Base-by-base conservation (phyloP, 2,329 filamentous ascomycete species). In the Fonsecaea nubica region DNA sequence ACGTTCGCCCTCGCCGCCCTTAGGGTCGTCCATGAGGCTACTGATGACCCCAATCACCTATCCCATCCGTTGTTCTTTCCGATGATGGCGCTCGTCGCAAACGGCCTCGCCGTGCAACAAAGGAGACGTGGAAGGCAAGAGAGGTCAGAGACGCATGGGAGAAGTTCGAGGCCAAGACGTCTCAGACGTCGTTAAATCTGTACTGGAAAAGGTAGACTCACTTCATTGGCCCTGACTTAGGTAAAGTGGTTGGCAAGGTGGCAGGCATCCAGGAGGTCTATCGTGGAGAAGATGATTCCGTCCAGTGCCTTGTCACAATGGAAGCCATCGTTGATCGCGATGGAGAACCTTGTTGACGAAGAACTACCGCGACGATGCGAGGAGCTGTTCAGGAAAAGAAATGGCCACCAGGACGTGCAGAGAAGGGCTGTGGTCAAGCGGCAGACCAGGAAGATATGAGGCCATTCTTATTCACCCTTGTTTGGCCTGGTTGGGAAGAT, bases 41-140 rank as follows among this genome's bases (percentile, higher is more conserved):
- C n/a, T n/a, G n/a, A n/a, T n/a, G n/a, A n/a, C n/a, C n/a, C n/a
- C n/a, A n/a, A n/a, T n/a, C n/a, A n/a, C n/a, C n/a, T n/a, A n/a
- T n/a, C n/a, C n/a, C n/a, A n/a, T n/a, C n/a, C n/a, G n/a, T 64
- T 21, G 55, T 54, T 59, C 62, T 25, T 40, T 25, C 35, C 50
- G 59, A 42, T 42, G 42, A 52, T 21, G 42, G 50, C 50, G 33
- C 33, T 55, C 62, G 18, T 59, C 55, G 33, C n/a, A 64, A 64
- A 55, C 62, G 62, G 33, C 21, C 62, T 60, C 38, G 62, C 62
- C 62, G 54, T n/a, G n/a, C n/a, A n/a, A n/a, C n/a, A n/a, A n/a
- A n/a, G n/a, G n/a, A n/a, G n/a, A n/a, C n/a, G n/a, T n/a, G n/a
- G n/a, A n/a, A n/a, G n/a, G n/a, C n/a, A n/a, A n/a, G n/a, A n/a